Percentiles rank a stretch among this genome's conserved stretches.
phyloP scores from a whole-genome alignment of 345 rosid genomes.

The Syzygium aqueum region DNA sequence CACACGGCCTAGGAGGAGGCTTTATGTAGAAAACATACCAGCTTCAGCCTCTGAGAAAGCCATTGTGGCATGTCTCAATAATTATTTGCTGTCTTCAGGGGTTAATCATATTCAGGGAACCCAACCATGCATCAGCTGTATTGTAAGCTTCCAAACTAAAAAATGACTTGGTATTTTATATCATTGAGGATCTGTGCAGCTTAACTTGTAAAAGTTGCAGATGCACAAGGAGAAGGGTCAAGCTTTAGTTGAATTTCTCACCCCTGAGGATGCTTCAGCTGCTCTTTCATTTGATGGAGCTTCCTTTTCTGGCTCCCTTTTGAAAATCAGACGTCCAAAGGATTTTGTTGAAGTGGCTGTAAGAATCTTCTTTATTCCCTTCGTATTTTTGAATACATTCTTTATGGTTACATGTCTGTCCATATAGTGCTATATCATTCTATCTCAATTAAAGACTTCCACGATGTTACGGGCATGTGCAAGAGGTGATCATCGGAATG shows the following conservation, averaged over 20 bases:
- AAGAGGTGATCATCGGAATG: neutral
- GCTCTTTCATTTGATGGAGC: slow-evolving; percentile 78
- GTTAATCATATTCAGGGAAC: slow-evolving; percentile 53
- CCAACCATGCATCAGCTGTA: slow-evolving; percentile 84
- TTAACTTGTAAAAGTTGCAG: slow-evolving; percentile 30
- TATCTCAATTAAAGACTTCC: neutral
- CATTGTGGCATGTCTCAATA: slow-evolving; percentile 56
- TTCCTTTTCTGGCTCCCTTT: slow-evolving; percentile 47
- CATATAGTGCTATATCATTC: neutral
- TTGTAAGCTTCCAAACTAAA: slow-evolving; percentile 36
- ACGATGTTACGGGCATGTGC: neutral
- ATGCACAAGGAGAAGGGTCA: slow-evolving; percentile 72
- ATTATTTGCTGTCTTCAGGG: slow-evolving; percentile 58
- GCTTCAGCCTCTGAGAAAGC: slow-evolving; percentile 72
- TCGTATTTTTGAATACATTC: neutral
- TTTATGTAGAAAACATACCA: slow-evolving; percentile 79
- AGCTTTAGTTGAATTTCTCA: slow-evolving; percentile 89
- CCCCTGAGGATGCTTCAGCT: slow-evolving; percentile 91
- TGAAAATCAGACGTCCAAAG: slow-evolving; percentile 81
- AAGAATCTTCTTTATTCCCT: slow-evolving; percentile 23
- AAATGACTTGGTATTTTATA: slow-evolving; percentile 1
- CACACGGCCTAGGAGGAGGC: slow-evolving; percentile 79
- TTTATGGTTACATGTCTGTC: neutral
- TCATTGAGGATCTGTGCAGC: slow-evolving; percentile 6
- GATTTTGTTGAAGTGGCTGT: slow-evolving; percentile 76